phyloP scores from a whole-genome alignment of 768 basidiomycete species.

The Botryobasidium botryosum region DNA sequence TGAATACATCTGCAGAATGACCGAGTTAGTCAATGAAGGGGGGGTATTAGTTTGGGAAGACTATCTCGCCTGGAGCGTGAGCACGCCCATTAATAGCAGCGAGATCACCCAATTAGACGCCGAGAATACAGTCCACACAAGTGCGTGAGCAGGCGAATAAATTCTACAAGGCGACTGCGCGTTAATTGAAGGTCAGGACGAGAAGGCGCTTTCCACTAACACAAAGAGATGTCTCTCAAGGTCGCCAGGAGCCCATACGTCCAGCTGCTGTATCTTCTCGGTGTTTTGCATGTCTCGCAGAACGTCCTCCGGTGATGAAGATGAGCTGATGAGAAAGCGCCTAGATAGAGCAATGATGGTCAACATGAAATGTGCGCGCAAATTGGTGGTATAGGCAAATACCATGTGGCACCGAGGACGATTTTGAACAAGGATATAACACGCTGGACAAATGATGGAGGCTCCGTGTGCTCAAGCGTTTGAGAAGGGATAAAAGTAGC shows the following conservation, averaged over 20 bases:
- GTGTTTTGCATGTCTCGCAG: constrained; percentile 19
- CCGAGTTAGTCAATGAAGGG: background rate
- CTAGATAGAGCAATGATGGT: constrained; percentile 14
- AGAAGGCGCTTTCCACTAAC: constrained; percentile 6
- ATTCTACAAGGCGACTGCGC: constrained; percentile 21
- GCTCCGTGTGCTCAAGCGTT: background rate
- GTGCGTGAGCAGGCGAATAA: constrained; percentile 61
- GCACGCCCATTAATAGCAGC: constrained; percentile 45
- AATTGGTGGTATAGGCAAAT: background rate
- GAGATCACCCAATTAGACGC: constrained; percentile 64
- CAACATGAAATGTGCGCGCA: constrained; percentile 31
- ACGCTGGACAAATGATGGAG: background rate
- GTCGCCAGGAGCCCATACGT: constrained; percentile 62
- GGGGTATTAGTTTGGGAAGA: constrained; percentile 5
- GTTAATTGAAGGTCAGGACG: background rate
- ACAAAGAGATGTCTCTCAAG: constrained; percentile 50
- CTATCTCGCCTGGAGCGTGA: constrained; percentile 44
- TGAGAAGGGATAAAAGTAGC: constrained; percentile 5
- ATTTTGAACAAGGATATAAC: background rate
- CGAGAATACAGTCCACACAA: constrained; percentile 55
- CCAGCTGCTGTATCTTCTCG: constrained; percentile 50
- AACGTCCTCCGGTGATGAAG: constrained; percentile 15
- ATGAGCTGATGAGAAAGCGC: constrained; percentile 37
- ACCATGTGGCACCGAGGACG: background rate
- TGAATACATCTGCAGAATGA: constrained; percentile 27